Percentiles rank a stretch among this genome's conserved stretches.
Conservation (phyloP, 495 filamentous ascomycete genomes). For the Lentithecium fluviatile region DNA sequence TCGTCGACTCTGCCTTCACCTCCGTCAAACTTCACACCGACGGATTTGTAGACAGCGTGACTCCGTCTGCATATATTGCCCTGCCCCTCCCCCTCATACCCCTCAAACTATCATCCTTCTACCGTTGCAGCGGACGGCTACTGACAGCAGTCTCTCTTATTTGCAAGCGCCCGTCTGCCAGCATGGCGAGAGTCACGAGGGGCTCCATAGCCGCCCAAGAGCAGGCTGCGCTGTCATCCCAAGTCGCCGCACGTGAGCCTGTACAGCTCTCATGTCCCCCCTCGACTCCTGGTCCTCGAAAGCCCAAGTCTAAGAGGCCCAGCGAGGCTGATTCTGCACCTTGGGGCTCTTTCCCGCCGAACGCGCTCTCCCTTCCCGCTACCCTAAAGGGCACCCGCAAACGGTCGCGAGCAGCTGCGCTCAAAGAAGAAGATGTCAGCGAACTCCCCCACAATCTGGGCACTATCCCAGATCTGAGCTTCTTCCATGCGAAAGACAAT, state of each 20-base stretch:
- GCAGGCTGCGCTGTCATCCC: not conserved
- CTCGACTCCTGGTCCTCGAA: conserved; percentile 28
- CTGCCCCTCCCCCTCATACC: not conserved
- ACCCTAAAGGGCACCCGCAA: conserved; percentile 35
- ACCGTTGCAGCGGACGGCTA: not conserved
- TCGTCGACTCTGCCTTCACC: not conserved
- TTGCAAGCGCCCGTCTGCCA: not conserved
- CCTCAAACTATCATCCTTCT: not conserved
- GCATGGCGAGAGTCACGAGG: conserved; percentile 24
- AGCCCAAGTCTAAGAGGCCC: conserved; percentile 13
- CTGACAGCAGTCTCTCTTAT: not conserved
- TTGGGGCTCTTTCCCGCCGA: not conserved
- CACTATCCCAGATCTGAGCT: conserved; percentile 16
- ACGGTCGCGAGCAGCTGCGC: conserved; percentile 28
- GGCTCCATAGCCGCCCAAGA: conserved; percentile 10
- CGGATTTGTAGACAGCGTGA: not conserved
- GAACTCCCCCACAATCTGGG: conserved; percentile 43
- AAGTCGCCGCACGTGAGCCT: conserved; percentile 1
- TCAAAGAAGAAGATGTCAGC: conserved; percentile 39
- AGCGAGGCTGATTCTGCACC: conserved; percentile 1
- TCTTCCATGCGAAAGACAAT: conserved; percentile 5
- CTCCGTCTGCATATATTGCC: not conserved
- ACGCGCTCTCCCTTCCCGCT: conserved; percentile 1
- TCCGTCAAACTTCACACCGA: not conserved
- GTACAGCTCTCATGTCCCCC: conserved; percentile 43